A percentile compares a stretch with the other conserved stretches of the same genome.
Evolutionary conservation across 163 green algal genomes (phyloP).

Genomic region (Scenedesmus sp.): DNA sequence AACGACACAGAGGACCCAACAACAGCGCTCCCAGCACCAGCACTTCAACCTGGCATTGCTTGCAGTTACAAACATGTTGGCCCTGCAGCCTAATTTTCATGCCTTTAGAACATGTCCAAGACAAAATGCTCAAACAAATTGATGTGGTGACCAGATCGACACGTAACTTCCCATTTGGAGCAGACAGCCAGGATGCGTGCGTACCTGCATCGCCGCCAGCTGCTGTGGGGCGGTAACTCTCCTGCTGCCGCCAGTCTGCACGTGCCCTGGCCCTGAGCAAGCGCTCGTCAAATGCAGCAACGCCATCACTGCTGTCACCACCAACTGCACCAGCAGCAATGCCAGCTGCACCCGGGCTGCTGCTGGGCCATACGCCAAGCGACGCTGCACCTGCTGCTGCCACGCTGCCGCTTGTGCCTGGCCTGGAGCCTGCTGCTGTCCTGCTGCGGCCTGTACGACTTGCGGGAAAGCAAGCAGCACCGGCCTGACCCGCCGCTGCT

Average conservation of each 20-base stretch:
- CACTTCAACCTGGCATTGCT: too few relatives aligned
- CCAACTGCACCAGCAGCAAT: not conserved
- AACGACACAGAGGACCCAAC: too few relatives aligned
- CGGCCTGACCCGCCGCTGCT: not conserved
- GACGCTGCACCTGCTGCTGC: not conserved
- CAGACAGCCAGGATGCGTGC: too few relatives aligned
- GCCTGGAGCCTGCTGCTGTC: constrained; percentile 21
- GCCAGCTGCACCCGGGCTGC: not conserved
- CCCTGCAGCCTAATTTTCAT: too few relatives aligned
- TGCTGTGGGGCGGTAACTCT: not conserved
- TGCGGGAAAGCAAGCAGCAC: not conserved
- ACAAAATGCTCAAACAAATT: too few relatives aligned
- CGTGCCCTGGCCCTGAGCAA: constrained; percentile 36
- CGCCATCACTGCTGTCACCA: not conserved
- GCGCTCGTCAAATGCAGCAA: constrained; percentile 42
- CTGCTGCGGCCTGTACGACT: not conserved
- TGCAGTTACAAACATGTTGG: too few relatives aligned
- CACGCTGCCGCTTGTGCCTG: not conserved
- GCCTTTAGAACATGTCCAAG: too few relatives aligned
- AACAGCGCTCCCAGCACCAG: too few relatives aligned
- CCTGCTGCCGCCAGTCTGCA: constrained; percentile 57
- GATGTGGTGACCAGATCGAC: too few relatives aligned
- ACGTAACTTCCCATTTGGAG: too few relatives aligned
- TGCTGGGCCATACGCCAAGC: not conserved
- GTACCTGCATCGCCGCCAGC: not conserved